Evolutionary conservation across 192 early-diverging fungal genomes (phyloP), one percentile per base, ranked within the genome.

Genomic region (Gamsiella multidivaricata): DNA sequence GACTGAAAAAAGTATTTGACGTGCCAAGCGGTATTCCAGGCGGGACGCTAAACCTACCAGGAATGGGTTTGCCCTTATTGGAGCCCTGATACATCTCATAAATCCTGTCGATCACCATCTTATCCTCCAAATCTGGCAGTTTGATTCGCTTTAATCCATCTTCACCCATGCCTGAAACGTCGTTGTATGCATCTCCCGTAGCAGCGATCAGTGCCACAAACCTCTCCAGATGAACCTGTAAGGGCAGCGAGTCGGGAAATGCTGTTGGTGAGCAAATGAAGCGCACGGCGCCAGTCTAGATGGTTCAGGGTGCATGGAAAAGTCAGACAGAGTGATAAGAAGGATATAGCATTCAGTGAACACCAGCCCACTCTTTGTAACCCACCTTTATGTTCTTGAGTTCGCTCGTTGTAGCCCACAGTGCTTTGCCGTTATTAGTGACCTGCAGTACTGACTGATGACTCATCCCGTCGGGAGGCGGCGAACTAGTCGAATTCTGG

Each of bases 381-480:
- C 22, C n/a, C 34, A 84, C 79, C 75, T 82, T 82, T 14, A 82
- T 55, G 31, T 61, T 56, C 42, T 65, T 80, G 39, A 84, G 69
- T 17, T 58, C 68, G 29, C 45, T 65, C 3, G 61, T 46, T 3
- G 29, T 54, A n/a, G 67, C 59, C 94, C 94, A 98, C 14, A 70
- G 14, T 17, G 89, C 91, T 61, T 94, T 96, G 20, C 87, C 86
- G 26, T 86, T 83, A 69, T 95, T 92, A 0, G 94, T 93, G 10
- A 94, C 67, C 45, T 86, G 83, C 4, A 81, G 69, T 8, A 92
- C 68, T 1, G 86, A 85, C 12, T 66, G 55, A 39, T 63, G 81
- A 54, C 83, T 86, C 26, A 95, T 60, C 5, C 92, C 92, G 26
- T 84, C 80, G 2, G 91, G 88, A 31, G 84, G 70, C 0, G 18